Conservation (phyloP, 2,329 filamentous ascomycete species). For the Cladosporium sp. region DNA sequence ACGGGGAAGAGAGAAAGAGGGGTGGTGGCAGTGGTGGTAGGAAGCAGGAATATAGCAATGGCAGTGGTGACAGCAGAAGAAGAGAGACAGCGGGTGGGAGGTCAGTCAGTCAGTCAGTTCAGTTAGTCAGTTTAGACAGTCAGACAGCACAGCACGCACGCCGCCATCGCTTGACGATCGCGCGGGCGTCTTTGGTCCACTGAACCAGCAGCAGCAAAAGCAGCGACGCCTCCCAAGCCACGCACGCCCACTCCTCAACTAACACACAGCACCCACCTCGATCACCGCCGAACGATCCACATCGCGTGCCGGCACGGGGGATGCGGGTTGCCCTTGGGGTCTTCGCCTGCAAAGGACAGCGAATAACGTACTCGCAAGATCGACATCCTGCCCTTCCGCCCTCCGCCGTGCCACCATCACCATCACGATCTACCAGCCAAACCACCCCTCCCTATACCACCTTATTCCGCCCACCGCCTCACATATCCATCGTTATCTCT, state of each 20-base stretch:
- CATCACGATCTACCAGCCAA: background rate
- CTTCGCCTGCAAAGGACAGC: background rate
- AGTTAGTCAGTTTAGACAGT: background rate
- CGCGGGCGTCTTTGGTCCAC: background rate
- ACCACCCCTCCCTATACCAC: background rate
- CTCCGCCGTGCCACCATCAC: background rate
- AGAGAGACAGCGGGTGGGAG: background rate
- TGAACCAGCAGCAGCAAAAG: background rate
- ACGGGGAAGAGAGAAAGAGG: background rate
- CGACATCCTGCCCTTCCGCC: background rate
- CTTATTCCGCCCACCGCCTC: background rate
- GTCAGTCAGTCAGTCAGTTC: background rate
- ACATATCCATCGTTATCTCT: slow-evolving; percentile 4
- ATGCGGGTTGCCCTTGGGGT: slow-evolving; percentile 9
- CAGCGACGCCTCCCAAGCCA: background rate
- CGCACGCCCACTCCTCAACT: slow-evolving; percentile 1
- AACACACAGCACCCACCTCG: background rate
- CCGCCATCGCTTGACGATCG: slow-evolving; percentile 5
- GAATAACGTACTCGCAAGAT: background rate
- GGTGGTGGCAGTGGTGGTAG: background rate
- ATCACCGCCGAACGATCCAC: background rate
- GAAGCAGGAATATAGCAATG: background rate
- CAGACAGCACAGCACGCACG: background rate
- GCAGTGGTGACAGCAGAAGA: slow-evolving; percentile 2
- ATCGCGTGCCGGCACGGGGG: background rate